Conservation (phyloP, 495 filamentous ascomycete genomes). For the Sporormia fimetaria region DNA sequence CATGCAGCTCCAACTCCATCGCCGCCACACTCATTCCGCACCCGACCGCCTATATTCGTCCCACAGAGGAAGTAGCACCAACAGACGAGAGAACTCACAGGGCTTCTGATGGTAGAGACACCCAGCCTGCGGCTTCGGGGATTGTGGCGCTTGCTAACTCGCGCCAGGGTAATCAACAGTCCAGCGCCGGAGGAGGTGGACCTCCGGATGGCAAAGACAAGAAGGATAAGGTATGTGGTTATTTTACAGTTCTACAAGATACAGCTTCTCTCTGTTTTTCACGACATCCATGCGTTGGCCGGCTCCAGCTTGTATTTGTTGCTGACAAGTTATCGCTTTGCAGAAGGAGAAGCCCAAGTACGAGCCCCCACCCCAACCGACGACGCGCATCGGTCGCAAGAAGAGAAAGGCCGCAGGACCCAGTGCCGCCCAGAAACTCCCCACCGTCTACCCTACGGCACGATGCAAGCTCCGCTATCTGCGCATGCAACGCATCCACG, state of each 20-base stretch:
- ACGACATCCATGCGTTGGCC: too few relatives aligned
- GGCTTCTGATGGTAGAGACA: too few relatives aligned
- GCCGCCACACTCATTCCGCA: not conserved
- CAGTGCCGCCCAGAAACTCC: slow-evolving; percentile 88
- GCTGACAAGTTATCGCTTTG: slow-evolving; percentile 21
- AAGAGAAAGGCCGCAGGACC: slow-evolving; percentile 89
- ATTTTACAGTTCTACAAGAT: too few relatives aligned
- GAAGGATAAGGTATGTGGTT: slow-evolving; percentile 73
- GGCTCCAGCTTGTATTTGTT: slow-evolving; percentile 6
- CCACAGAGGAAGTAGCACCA: too few relatives aligned
- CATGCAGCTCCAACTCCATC: not conserved
- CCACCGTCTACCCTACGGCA: slow-evolving; percentile 84
- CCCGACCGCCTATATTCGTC: too few relatives aligned
- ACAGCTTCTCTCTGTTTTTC: too few relatives aligned
- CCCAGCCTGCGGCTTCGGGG: slow-evolving; percentile 1
- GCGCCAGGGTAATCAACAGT: slow-evolving; percentile 71
- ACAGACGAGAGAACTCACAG: too few relatives aligned
- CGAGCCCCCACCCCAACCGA: slow-evolving; percentile 92
- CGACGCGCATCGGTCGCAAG: slow-evolving; percentile 94
- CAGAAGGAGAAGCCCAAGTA: slow-evolving; percentile 99
- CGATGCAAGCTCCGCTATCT: slow-evolving; percentile 94
- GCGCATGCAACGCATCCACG: slow-evolving; percentile 96
- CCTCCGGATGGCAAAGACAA: slow-evolving; percentile 64
- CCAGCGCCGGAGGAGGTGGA: slow-evolving; percentile 64
- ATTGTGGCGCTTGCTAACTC: slow-evolving; percentile 14